phyloP scores from a whole-genome alignment of 805 yeast genomes.

The Suhomyces tanzawaensis region DNA sequence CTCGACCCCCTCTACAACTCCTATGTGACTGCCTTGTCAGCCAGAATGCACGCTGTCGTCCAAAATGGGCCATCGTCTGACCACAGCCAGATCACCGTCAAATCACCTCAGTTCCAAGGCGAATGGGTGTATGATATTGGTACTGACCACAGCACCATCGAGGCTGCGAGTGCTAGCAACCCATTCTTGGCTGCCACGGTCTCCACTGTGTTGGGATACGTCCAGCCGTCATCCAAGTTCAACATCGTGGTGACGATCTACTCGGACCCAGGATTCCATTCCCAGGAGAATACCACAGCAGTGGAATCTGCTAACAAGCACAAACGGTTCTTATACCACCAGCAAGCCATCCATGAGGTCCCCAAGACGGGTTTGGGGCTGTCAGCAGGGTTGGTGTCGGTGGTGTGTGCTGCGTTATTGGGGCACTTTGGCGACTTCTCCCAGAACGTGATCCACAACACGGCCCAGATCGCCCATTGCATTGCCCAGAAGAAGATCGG shows the following conservation, averaged over 20 bases:
- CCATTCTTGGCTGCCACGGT: slow-evolving; percentile 76
- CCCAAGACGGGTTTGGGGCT: slow-evolving; percentile 96
- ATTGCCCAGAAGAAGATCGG: slow-evolving; percentile 94
- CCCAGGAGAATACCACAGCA: slow-evolving; percentile 51
- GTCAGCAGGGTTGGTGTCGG: slow-evolving; percentile 89
- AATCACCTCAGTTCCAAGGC: slow-evolving; percentile 72
- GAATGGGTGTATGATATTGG: slow-evolving; percentile 58
- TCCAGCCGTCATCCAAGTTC: slow-evolving; percentile 31
- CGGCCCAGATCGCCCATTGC: slow-evolving; percentile 89
- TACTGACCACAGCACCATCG: slow-evolving; percentile 27
- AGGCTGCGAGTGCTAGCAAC: slow-evolving; percentile 33
- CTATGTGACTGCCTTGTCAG: slow-evolving; percentile 81
- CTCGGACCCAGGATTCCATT: slow-evolving; percentile 89
- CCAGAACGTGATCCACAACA: slow-evolving; percentile 59
- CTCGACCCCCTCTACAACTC: slow-evolving; percentile 73
- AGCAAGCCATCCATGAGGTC: slow-evolving; percentile 59
- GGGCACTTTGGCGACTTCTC: slow-evolving; percentile 36
- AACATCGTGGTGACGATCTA: slow-evolving; percentile 56
- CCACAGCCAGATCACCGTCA: slow-evolving; percentile 37
- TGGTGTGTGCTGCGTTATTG: slow-evolving; percentile 66
- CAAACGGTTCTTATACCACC: slow-evolving; percentile 59
- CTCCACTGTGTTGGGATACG: slow-evolving; percentile 52
- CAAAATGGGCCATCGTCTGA: slow-evolving; percentile 9
- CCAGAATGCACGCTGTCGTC: slow-evolving; percentile 82
- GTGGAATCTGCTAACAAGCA: slow-evolving; percentile 34